Base-by-base conservation (phyloP, 2,329 filamentous ascomycete genomes). In the Ophiostoma sp. region DNA sequence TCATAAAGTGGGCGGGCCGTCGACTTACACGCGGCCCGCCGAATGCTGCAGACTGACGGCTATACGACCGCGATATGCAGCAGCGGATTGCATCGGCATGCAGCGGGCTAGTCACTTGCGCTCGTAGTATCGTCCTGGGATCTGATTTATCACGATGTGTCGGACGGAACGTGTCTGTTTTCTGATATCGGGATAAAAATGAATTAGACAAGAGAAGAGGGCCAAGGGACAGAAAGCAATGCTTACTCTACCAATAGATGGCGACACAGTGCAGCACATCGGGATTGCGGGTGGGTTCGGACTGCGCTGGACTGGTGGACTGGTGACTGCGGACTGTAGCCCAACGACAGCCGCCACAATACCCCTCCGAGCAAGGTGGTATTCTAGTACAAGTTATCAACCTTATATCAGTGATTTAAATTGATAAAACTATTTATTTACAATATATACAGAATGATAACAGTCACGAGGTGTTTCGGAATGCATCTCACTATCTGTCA, bases 381-480 rank as follows among this genome's bases (percentile, higher is more conserved):
- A 57, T 17, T 57, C 8, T 13, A 15, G 48, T 13, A 39, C 13
- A 10, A 48, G 17, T 48, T n/a, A 20, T n/a, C 44, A 48, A 48
- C n/a, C 44, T 48, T 20, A 48, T n/a, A 48, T 44, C 41, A 17
- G 13, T 44, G 15, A 44, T 44, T 44, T 44, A 5, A 44, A 17
- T 20, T 17, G 13, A 44, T 39, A 39, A 36, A 11, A 39, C 20
- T 52, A n/a, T 23, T 7, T 31, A 31, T 31, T 31, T 31, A 31
- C 27, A 31, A 31, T 31, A 31, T 31, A 31, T 31, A 31, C 27
- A 41, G 11, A 41, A 13, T 11, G 4, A 41, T 13, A 31, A 17
- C 11, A 57, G 52, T 57, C 52, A 57, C 52, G 52, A 57, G 52
- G 52, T 27, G 52, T 57, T 31, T 57, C 52, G 52, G 52, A 57